A percentile compares a stretch with the other conserved stretches of the same genome.
Conservation (phyloP, 2,329 filamentous ascomycete genomes). For the Coleophoma crateriformis region DNA sequence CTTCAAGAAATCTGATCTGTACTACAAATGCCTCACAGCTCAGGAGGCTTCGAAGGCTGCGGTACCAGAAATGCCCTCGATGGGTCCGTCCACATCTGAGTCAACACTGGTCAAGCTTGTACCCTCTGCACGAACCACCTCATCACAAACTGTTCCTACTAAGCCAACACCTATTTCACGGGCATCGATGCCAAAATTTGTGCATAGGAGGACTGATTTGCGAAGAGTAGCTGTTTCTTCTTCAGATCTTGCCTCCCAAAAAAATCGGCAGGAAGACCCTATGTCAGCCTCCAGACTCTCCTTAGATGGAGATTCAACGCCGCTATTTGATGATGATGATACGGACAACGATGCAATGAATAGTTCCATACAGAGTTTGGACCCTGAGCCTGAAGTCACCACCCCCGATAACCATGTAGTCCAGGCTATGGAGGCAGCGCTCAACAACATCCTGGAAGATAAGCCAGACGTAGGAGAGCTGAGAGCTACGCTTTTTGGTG, state of each 20-base stretch:
- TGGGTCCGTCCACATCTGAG: constrained; percentile 28
- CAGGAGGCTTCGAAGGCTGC: constrained; percentile 58
- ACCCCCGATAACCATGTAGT: constrained; percentile 75
- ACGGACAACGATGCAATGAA: constrained; percentile 63
- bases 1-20: constrained; percentile 91
- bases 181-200: constrained; percentile 32
- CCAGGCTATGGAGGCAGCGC: constrained; percentile 84
- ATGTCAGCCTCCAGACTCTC: constrained; percentile 53
- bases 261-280: constrained; percentile 25
- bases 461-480: constrained; percentile 62
- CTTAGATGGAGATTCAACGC: constrained; percentile 57
- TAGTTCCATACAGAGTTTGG: constrained; percentile 73
- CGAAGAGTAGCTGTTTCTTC: constrained; percentile 55
- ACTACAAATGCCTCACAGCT: constrained; percentile 91
- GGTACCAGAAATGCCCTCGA: constrained; percentile 12
- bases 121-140: constrained; percentile 13
- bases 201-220: constrained; percentile 42
- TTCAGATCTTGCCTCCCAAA: constrained; percentile 47
- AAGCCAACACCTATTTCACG: constrained; percentile 38
- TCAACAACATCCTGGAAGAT: constrained; percentile 88
- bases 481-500: constrained; percentile 61
- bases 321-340: constrained; percentile 80
- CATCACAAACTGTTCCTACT: constrained; percentile 28
- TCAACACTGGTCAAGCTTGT: constrained; percentile 26
- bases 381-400: constrained; percentile 57